These are phyloP conservation scores for Hemisphaericaspora subhashii DNA, from an alignment of 1,139 yeast species.

Conservation along the genomic window DNA sequence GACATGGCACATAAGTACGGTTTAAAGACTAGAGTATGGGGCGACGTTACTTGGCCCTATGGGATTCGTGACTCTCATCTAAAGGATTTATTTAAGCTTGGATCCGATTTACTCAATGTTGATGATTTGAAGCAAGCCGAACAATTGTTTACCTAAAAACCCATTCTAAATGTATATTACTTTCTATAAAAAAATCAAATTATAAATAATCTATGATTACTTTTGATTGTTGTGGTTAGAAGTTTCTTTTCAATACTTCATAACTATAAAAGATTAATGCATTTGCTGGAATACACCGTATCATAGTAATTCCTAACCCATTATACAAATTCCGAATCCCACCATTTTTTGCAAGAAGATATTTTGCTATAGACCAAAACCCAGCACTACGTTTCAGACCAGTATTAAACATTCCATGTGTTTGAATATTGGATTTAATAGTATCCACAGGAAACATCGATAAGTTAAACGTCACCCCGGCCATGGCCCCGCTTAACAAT, in stretches of 20 bases:
- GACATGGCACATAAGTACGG: constrained; percentile 36
- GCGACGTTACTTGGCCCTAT: constrained; percentile 43
- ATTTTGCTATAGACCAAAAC: constrained; percentile 31
- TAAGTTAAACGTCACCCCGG: constrained; percentile 80
- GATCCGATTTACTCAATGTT: constrained; percentile 41
- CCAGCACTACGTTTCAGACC: constrained; percentile 21
- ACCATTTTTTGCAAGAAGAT: constrained; percentile 41
- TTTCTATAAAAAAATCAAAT: no score
- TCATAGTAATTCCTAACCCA: constrained; percentile 80
- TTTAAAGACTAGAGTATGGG: constrained; percentile 46
- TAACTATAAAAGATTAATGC: constrained; percentile 83
- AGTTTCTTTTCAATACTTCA: constrained; percentile 57
- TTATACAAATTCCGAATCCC: constrained; percentile 73
- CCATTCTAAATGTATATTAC: not conserved
- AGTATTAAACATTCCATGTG: constrained; percentile 37
- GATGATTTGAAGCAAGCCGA: constrained; percentile 35
- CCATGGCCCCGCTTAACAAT: constrained; percentile 77
- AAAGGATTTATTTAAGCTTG: constrained; percentile 25
- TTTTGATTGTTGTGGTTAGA: constrained; percentile 14
- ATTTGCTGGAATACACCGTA: constrained; percentile 86
- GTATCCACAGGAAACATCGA: constrained; percentile 90
- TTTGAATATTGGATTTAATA: constrained; percentile 84
- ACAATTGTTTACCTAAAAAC: constrained; percentile 16
- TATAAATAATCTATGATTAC: no score
- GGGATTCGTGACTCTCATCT: constrained; percentile 30